Evolutionary conservation across 1,284 basidiomycete species (phyloP), one percentile per base, ranked within the genome.

Genomic region (Austropuccinia psidii): DNA sequence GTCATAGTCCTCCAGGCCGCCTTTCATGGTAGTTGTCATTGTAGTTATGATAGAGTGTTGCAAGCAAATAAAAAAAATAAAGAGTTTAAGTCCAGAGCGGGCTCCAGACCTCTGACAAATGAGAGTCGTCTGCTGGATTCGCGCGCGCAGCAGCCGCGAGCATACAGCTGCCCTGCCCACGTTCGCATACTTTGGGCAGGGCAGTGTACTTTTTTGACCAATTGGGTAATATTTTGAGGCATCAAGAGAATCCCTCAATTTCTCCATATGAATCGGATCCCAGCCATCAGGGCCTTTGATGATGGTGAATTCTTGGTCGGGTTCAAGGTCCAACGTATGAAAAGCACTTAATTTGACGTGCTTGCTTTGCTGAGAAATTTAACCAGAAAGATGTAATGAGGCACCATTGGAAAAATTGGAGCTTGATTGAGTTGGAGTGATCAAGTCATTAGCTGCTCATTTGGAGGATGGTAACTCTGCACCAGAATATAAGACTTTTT

Each of bases 121-220:
- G 73, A 74, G 78, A 88, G 84, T 98, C 96, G 43, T 96, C 95
- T 75, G 92, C 92, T 0, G 98, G 91, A 19, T 98, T 86, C 0
- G 96, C 96, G 9, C 91, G 95, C 0, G 98, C 90, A 80, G 98
- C 95, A 1, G 96, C 96, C 0, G 94, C n/a, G n/a, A n/a, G n/a
- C n/a, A n/a, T n/a, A n/a, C n/a, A n/a, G n/a, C n/a, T n/a, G n/a
- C n/a, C n/a, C n/a, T n/a, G n/a, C n/a, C n/a, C n/a, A n/a, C n/a
- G n/a, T n/a, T n/a, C n/a, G n/a, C n/a, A n/a, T n/a, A n/a, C n/a
- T n/a, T n/a, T n/a, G n/a, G n/a, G n/a, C n/a, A n/a, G n/a, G n/a
- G n/a, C n/a, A n/a, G n/a, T n/a, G n/a, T n/a, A n/a, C n/a, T n/a
- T n/a, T n/a, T n/a, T n/a, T n/a, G n/a, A n/a, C n/a, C n/a, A n/a